Evolutionary conservation across 2,329 filamentous ascomycete genomes (phyloP).

Genomic region (Penicillium sp.): DNA sequence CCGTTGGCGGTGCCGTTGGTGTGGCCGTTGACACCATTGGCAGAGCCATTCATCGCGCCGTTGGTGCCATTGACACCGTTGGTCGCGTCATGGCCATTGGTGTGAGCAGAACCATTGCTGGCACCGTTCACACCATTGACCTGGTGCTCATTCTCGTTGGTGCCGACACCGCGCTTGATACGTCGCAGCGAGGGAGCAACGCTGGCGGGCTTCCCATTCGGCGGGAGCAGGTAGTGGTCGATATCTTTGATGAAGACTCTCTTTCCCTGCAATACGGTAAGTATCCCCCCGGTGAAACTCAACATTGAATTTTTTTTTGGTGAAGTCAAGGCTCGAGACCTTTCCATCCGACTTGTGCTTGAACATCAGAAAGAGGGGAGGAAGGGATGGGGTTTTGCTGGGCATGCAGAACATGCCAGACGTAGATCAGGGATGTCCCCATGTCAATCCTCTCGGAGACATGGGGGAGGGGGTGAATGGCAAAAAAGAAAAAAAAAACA

Average conservation of each 20-base stretch:
- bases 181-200: conserved; percentile 73
- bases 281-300: conserved; percentile 27
- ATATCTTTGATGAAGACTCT: conserved; percentile 98
- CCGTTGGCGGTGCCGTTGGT: conserved; percentile 7
- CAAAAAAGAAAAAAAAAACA: conserved; percentile 17
- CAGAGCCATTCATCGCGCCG: conserved; percentile 22
- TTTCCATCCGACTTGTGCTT: background rate
- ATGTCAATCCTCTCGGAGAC: conserved; percentile 2
- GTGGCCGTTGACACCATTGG: conserved; percentile 6
- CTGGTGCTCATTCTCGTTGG: conserved; percentile 17
- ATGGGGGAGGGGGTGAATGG: background rate
- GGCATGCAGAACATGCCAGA: background rate
- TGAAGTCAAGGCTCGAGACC: background rate
- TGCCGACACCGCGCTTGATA: conserved; percentile 61
- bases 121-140: conserved; percentile 23
- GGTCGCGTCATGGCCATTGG: conserved; percentile 21
- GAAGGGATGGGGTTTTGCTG: background rate
- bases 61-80: conserved; percentile 18
- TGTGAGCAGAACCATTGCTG: conserved; percentile 12
- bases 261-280: conserved; percentile 66
- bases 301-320: background rate
- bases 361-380: background rate
- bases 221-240: conserved; percentile 83
- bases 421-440: background rate
- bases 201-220: conserved; percentile 62